A percentile compares a stretch with the other conserved stretches of the same genome.
These are phyloP conservation scores for Microdochium paspali DNA, from an alignment of 2,329 filamentous ascomycete species.

Conservation along the genomic window DNA sequence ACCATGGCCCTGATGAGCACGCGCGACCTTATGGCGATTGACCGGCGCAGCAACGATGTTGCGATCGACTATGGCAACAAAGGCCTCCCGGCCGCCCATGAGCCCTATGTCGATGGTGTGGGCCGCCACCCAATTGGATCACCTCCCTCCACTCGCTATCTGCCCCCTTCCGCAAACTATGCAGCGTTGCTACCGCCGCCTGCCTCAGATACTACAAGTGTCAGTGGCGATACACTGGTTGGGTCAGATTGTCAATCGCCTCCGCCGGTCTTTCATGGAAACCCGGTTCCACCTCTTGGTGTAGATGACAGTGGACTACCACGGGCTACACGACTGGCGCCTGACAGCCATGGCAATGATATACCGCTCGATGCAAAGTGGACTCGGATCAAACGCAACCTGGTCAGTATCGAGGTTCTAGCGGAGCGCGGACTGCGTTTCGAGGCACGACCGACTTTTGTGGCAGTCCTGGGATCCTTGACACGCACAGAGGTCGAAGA, in stretches of 20 bases:
- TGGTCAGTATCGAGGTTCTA: conserved; percentile 50
- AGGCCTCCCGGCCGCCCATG: conserved; percentile 24
- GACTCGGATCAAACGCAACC: conserved; percentile 45
- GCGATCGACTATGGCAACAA: conserved; percentile 29
- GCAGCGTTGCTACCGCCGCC: conserved; percentile 22
- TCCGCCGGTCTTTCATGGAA: conserved; percentile 10
- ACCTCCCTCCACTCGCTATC: conserved; percentile 19
- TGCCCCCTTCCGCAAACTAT: conserved; percentile 23
- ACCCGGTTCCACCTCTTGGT: conserved; percentile 13
- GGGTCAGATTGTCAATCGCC: conserved; percentile 6
- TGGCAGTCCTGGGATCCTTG: conserved; percentile 49
- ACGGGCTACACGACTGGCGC: conserved; percentile 32
- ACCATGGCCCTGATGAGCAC: conserved; percentile 44
- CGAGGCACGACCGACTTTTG: conserved; percentile 50
- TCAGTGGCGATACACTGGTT: background rate
- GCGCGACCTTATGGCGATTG: conserved; percentile 40
- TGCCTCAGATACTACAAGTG: conserved; percentile 6
- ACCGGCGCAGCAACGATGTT: conserved; percentile 27
- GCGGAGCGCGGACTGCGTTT: conserved; percentile 46
- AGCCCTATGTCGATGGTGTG: conserved; percentile 3
- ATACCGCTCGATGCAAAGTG: conserved; percentile 49
- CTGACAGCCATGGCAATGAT: conserved; percentile 45
- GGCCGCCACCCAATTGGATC: conserved; percentile 4
- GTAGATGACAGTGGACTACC: conserved; percentile 11
- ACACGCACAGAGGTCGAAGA: conserved; percentile 40